Conservation (phyloP, 768 basidiomycete genomes). For the Boletus reticuloceps region DNA sequence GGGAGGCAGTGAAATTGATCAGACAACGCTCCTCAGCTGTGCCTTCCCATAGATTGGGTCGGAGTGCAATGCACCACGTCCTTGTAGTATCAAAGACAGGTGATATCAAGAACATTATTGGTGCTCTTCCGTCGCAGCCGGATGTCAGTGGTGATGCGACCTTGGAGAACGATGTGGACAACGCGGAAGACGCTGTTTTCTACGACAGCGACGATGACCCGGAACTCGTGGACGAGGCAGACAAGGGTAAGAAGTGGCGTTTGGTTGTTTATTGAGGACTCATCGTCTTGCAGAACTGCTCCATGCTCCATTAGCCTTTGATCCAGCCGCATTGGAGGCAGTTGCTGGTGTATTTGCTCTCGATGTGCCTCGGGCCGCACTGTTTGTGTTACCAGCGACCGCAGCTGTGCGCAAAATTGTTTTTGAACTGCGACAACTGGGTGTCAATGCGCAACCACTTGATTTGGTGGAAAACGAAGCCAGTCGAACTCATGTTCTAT, state of each 20-base stretch:
- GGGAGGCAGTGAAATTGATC: conserved; percentile 33
- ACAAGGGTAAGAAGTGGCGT: conserved; percentile 17
- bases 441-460: conserved; percentile 63
- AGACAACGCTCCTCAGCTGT: conserved; percentile 24
- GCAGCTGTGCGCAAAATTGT: conserved; percentile 62
- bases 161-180: not conserved
- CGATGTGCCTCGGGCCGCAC: conserved; percentile 64
- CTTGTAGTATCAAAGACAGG: conserved; percentile 58
- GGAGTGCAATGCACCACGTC: conserved; percentile 48
- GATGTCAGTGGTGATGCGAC: not conserved
- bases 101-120: conserved; percentile 51
- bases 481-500: conserved; percentile 43
- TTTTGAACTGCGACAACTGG: conserved; percentile 60
- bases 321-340: conserved; percentile 58
- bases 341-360: conserved; percentile 69
- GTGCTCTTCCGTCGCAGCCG: conserved; percentile 32
- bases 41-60: conserved; percentile 27
- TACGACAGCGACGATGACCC: conserved; percentile 23
- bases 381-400: conserved; percentile 65
- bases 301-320: conserved; percentile 50
- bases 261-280: conserved; percentile 1
- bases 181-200: conserved; percentile 19
- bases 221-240: conserved; percentile 15
- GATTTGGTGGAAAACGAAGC: conserved; percentile 47
- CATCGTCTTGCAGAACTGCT: conserved; percentile 39